Percentiles rank a stretch among this genome's conserved stretches.
These are phyloP conservation scores for Dioscorea dumetorum DNA, from an alignment of 106 monocot genomes.

Conservation along the genomic window DNA sequence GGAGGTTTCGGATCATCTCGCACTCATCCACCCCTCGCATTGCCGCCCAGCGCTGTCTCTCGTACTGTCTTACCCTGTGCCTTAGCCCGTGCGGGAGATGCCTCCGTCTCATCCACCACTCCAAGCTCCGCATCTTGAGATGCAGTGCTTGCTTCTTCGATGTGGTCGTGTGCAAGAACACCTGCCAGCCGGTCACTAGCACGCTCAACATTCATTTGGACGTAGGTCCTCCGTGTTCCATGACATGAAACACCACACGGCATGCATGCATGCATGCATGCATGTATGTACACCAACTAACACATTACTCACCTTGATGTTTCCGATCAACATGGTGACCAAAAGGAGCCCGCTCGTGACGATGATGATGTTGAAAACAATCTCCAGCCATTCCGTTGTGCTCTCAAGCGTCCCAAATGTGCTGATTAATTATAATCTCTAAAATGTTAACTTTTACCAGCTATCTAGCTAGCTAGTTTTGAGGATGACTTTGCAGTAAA, in stretches of 20 bases:
- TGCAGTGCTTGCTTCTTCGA: conserved; percentile 79
- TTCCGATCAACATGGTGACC: conserved; percentile 92
- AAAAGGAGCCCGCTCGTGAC: conserved; percentile 67
- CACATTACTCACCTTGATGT: conserved; percentile 56
- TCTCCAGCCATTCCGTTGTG: conserved; percentile 86
- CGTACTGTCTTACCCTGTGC: conserved; percentile 60
- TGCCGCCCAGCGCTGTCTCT: conserved; percentile 77
- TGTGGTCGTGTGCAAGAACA: conserved; percentile 69
- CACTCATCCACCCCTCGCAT: conserved; percentile 66
- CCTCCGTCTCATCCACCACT: conserved; percentile 81
- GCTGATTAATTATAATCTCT: conserved; percentile 14
- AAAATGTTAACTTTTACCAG: neutral
- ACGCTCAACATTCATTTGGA: neutral
- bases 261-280: neutral
- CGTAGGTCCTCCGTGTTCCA: too few relatives aligned
- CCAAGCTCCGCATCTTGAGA: conserved; percentile 48
- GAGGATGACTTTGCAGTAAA: neutral
- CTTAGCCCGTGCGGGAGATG: conserved; percentile 34
- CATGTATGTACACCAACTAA: too few relatives aligned
- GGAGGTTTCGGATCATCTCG: conserved; percentile 51
- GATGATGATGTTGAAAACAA: conserved; percentile 78
- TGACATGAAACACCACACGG: too few relatives aligned
- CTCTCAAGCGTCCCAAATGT: conserved; percentile 77
- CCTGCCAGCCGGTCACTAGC: conserved; percentile 12
- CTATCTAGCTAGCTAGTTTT: neutral